A percentile compares a stretch with the other conserved stretches of the same genome.
Conservation (phyloP, 23 red algal genomes). For the Gracilaria vermiculophylla region DNA sequence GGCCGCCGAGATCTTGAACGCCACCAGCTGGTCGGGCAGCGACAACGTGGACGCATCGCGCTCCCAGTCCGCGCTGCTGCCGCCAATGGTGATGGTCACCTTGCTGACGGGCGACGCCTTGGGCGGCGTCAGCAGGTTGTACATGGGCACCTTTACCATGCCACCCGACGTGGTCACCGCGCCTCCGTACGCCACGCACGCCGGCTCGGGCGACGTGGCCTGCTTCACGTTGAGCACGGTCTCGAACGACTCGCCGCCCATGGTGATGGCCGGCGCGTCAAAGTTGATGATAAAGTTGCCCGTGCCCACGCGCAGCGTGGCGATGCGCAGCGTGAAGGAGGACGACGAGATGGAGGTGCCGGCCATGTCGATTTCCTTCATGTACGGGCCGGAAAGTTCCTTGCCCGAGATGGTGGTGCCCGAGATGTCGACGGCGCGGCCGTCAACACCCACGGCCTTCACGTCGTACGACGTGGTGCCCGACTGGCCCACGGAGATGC, state of each 20-base stretch:
- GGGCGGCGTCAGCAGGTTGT: slow-evolving; percentile 42
- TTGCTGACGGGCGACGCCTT: neutral
- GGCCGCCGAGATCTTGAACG: slow-evolving; percentile 10
- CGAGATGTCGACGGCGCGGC: slow-evolving; percentile 10
- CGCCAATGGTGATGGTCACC: slow-evolving; percentile 29
- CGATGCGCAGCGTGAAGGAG: slow-evolving; percentile 27
- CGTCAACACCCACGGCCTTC: slow-evolving; percentile 36
- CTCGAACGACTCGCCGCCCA: slow-evolving; percentile 44
- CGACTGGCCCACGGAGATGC: neutral
- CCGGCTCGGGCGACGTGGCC: neutral
- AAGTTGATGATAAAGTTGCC: slow-evolving; percentile 40
- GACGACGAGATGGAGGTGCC: neutral
- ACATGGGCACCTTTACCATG: slow-evolving; percentile 37
- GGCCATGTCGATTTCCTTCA: slow-evolving; percentile 18
- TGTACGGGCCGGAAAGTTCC: slow-evolving; percentile 3
- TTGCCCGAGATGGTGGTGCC: neutral
- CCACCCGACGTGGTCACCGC: neutral
- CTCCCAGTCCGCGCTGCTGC: slow-evolving; percentile 9
- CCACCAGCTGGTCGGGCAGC: slow-evolving; percentile 42
- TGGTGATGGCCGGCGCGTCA: slow-evolving; percentile 20
- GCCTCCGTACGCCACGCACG: slow-evolving; percentile 49
- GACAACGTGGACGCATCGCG: slow-evolving; percentile 11
- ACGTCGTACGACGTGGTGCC: slow-evolving; percentile 21
- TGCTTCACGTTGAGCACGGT: slow-evolving; percentile 53
- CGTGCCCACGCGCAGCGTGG: neutral